phyloP scores from a whole-genome alignment of 192 early-diverging fungal genomes.

The Phycomyces blakesleeanus region DNA sequence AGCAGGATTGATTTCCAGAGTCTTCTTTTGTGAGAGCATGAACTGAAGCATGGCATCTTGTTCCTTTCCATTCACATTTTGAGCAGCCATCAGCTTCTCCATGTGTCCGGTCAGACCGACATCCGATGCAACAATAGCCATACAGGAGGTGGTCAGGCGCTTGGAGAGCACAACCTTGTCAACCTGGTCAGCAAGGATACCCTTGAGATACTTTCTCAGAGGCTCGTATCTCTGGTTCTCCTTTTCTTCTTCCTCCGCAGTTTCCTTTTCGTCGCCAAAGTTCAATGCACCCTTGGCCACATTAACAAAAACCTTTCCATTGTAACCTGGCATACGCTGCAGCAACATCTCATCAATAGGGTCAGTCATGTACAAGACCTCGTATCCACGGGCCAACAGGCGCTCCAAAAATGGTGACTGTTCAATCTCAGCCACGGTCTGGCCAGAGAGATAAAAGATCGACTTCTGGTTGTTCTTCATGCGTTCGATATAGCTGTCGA shows the following conservation, averaged over 20 bases:
- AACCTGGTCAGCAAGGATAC: constrained; percentile 42
- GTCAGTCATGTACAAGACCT: constrained; percentile 82
- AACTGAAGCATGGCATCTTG: constrained; percentile 43
- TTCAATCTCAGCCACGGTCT: constrained; percentile 60
- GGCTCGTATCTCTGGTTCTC: constrained; percentile 53
- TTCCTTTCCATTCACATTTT: constrained; percentile 40
- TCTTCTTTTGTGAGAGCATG: constrained; percentile 57
- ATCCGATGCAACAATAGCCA: constrained; percentile 63
- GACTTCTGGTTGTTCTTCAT: constrained; percentile 90
- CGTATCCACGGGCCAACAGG: constrained; percentile 81
- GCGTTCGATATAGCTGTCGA: constrained; percentile 76
- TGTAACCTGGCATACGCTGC: constrained; percentile 67
- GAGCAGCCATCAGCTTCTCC: constrained; percentile 58
- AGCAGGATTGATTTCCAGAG: constrained; percentile 64
- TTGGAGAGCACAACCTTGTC: constrained; percentile 66
- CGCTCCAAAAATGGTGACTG: constrained; percentile 91
- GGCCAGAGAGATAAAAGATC: constrained; percentile 85
- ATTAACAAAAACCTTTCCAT: constrained; percentile 77
- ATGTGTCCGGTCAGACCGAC: constrained; percentile 65
- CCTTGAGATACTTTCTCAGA: constrained; percentile 54
- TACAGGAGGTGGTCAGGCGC: constrained; percentile 73
- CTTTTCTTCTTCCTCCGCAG: constrained; percentile 47
- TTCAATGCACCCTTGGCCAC: constrained; percentile 63
- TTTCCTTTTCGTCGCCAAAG: constrained; percentile 53
- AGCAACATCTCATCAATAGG: constrained; percentile 76